Conservation (phyloP, 106 monocot species). For the Ottelia alismoides region DNA sequence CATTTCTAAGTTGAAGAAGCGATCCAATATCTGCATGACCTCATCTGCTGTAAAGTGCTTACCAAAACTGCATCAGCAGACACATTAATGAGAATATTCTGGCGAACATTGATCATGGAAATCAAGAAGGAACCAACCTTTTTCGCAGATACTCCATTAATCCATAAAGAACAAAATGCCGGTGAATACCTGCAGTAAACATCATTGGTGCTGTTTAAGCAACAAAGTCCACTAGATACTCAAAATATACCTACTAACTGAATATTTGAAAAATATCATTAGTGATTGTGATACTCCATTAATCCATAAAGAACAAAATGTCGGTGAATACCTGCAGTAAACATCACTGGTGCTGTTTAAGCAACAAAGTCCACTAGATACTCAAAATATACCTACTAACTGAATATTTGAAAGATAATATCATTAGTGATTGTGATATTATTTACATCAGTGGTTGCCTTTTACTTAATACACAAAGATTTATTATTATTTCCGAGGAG, state of each 20-base stretch:
- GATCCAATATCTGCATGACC: slow-evolving; percentile 74
- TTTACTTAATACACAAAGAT: no score
- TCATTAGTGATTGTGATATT: no score
- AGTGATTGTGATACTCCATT: slow-evolving; percentile 68
- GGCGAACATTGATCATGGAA: not conserved
- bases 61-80: slow-evolving; percentile 41
- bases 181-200: slow-evolving; percentile 60
- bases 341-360: no score
- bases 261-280: no score
- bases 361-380: no score
- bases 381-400: no score
- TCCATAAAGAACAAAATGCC: slow-evolving; percentile 90
- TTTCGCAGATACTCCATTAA: slow-evolving; percentile 67
- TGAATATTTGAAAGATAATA: no score
- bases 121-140: slow-evolving; percentile 31
- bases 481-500: no score
- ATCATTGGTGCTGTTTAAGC: no score
- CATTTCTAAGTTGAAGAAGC: slow-evolving; percentile 97
- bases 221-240: no score
- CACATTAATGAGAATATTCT: not conserved
- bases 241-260: no score
- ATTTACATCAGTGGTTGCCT: no score
- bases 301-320: slow-evolving; percentile 91
- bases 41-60: slow-evolving; percentile 79
- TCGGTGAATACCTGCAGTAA: slow-evolving; percentile 64